phyloP scores from a whole-genome alignment of 164 flowering plant genomes.

The Nymphaea colorata region DNA sequence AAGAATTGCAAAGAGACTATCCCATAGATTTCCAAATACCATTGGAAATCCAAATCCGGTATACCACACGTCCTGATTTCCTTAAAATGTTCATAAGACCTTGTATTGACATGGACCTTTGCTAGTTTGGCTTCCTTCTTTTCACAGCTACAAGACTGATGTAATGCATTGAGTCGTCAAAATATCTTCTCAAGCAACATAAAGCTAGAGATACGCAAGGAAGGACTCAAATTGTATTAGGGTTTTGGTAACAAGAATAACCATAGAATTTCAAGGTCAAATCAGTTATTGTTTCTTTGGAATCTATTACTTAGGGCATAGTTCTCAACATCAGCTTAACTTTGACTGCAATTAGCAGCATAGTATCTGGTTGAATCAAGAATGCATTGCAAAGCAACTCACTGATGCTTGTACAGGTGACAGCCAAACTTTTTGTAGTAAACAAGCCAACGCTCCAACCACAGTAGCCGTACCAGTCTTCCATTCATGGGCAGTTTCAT shows the following conservation, averaged over 20 bases:
- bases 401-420: constrained; percentile 22
- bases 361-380: neutral
- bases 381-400: constrained; percentile 4
- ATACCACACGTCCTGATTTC: too few species aligned
- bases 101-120: too few species aligned
- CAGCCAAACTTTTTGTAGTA: constrained; percentile 65
- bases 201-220: too few species aligned
- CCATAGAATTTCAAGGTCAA: neutral
- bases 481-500: constrained; percentile 24
- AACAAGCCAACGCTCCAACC: constrained; percentile 38
- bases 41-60: too few species aligned
- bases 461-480: constrained; percentile 29
- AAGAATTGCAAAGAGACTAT: neutral
- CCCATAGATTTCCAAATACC: neutral
- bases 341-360: neutral
- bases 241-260: too few species aligned
- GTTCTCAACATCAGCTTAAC: neutral
- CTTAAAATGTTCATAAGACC: too few species aligned
- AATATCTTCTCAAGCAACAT: too few species aligned
- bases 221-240: too few species aligned
- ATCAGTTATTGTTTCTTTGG: neutral
- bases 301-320: neutral
- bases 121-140: too few species aligned
- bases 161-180: too few species aligned
- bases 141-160: too few species aligned